Evolutionary conservation across 352 stramenopile species (phyloP).

Genomic region (Pythium chondricola): DNA sequence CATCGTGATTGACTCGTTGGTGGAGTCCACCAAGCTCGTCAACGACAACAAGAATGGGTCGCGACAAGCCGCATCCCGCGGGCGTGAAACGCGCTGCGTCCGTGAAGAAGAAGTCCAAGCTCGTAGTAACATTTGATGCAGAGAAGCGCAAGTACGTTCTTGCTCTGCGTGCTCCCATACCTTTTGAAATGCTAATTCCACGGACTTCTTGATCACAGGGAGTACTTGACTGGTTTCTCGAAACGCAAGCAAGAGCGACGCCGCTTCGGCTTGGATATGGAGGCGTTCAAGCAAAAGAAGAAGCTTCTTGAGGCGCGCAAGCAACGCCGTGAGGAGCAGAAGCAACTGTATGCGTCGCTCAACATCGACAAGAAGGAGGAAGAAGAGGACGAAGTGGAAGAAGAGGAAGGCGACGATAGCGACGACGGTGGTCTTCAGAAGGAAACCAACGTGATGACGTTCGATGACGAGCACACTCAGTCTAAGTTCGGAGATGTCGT

Average conservation of each 20-base stretch:
- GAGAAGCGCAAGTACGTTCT: slow-evolving; percentile 77
- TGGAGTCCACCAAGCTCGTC: neutral
- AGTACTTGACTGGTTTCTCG: slow-evolving; percentile 83
- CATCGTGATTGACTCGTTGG: neutral
- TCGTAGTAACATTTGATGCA: slow-evolving; percentile 81
- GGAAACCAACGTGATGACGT: slow-evolving; percentile 61
- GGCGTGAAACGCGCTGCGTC: slow-evolving; percentile 28
- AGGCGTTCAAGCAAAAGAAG: slow-evolving; percentile 88
- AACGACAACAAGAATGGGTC: slow-evolving; percentile 10
- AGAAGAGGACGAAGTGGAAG: slow-evolving; percentile 22
- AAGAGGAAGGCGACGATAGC: slow-evolving; percentile 26
- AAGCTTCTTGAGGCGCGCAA: slow-evolving; percentile 71
- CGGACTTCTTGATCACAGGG: no score
- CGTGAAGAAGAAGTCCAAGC: slow-evolving; percentile 78
- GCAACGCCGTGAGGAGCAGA: slow-evolving; percentile 76
- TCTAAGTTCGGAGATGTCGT: slow-evolving; percentile 83
- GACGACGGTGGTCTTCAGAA: slow-evolving; percentile 20
- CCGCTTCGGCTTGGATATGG: slow-evolving; percentile 83
- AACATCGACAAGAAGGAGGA: slow-evolving; percentile 48
- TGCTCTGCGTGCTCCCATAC: no score
- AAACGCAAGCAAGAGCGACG: slow-evolving; percentile 85
- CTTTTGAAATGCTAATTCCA: no score
- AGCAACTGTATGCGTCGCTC: slow-evolving; percentile 50
- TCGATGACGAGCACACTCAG: slow-evolving; percentile 79
- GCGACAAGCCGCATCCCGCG: slow-evolving; percentile 15